Evolutionary conservation across 768 basidiomycete genomes (phyloP), one percentile per base, ranked within the genome.

Genomic region (Amanita thiersii): DNA sequence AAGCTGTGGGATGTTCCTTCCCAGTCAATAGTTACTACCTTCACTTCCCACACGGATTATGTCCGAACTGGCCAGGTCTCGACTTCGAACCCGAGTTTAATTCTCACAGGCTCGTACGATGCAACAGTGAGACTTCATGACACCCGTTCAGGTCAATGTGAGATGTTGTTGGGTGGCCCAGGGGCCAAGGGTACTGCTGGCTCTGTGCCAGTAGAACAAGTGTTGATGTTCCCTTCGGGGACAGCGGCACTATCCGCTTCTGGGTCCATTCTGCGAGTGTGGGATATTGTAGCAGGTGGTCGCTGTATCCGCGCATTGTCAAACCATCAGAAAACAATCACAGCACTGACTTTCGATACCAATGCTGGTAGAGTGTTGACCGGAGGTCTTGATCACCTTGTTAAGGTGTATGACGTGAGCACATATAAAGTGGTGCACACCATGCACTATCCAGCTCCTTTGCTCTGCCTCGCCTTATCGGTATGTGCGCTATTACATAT

Each of bases 301-400:
- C 78, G 83, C 32, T 97, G 94, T 61, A 72, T 86, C 2, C 77
- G 86, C 35, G 94, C 96, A 7, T 57, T 98, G 48, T 94, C 91
- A 25, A 98, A 98, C 64, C 96, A 99, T 57, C 94, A 98, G 63
- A 99, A 99, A 66, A 92, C 96, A 2, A 77, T 99, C 43, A 98
- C 94, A 0, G 75, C 89, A 11, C 70, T 96, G 31, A 68, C 89
- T 1, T 90, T 93, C 59, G 82, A 90, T 56, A 55, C 83, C 21
- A 73, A 68, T 37, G 79, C 85, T 19, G 76, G 78, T 50, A 75
- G 92, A 26, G 72, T 98, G 2, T 68, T 99, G 34, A 90, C 89
- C 0, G 96, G 91, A 21, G 80, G 87, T 31, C 68, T 99, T 47
- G 96, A 99, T 58, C 92, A 94, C 51, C 86, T 99, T 86, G 89